Conservation (phyloP, 441 rosid species). For the Populus hybrid region DNA sequence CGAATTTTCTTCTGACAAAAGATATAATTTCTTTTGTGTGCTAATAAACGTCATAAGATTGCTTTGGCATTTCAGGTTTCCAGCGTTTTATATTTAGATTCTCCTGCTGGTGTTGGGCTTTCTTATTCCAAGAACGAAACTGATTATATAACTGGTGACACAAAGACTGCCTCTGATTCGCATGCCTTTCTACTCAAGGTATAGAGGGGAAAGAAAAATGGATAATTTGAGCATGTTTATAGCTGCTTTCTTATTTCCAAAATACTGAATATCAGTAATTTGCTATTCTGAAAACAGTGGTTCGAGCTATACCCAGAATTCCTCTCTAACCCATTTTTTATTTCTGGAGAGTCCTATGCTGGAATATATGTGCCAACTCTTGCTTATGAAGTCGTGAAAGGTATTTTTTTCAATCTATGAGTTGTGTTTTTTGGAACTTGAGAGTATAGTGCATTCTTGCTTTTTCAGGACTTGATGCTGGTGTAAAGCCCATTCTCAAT, state of each 20-base stretch:
- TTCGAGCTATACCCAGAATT: conserved; percentile 75
- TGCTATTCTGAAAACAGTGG: conserved; percentile 53
- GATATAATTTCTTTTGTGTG: background rate
- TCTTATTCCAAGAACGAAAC: conserved; percentile 63
- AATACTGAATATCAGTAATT: conserved; percentile 12
- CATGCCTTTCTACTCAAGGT: conserved; percentile 74
- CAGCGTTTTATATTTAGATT: conserved; percentile 65
- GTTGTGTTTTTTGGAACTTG: conserved; percentile 13
- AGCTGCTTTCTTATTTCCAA: conserved; percentile 9
- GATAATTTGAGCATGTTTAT: background rate
- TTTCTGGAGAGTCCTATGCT: conserved; percentile 91
- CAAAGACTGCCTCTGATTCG: conserved; percentile 62
- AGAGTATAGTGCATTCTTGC: background rate
- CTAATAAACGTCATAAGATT: background rate
- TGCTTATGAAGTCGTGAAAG: conserved; percentile 64
- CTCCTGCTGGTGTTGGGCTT: conserved; percentile 82
- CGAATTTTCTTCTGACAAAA: background rate
- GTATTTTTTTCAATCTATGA: conserved; percentile 29
- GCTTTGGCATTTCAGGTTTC: conserved; percentile 53
- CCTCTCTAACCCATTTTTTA: conserved; percentile 70
- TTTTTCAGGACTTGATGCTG: conserved; percentile 42
- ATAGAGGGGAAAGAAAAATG: conserved; percentile 1
- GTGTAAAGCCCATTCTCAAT: conserved; percentile 53
- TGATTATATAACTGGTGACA: conserved; percentile 66
- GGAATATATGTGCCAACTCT: conserved; percentile 90